These are phyloP conservation scores for Gentiana straminea DNA, from an alignment of 257 asterid genomes.

Conservation along the genomic window DNA sequence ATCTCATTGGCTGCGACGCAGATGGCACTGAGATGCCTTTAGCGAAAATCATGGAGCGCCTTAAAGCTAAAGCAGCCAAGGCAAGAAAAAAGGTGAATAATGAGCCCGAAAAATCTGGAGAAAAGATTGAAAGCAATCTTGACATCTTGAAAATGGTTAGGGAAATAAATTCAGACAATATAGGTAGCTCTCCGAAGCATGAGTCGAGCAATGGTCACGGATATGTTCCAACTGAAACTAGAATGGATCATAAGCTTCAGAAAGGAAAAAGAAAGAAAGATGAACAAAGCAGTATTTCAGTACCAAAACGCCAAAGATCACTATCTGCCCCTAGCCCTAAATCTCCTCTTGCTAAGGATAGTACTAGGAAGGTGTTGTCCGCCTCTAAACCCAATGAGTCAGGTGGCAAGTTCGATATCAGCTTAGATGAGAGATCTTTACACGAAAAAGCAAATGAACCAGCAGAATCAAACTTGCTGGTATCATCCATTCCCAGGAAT, in stretches of 20 bases:
- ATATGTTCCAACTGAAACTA: slow-evolving; percentile 34
- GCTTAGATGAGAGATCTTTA: slow-evolving; percentile 39
- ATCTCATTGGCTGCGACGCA: slow-evolving; percentile 70
- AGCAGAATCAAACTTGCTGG: slow-evolving; percentile 42
- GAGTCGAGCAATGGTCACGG: slow-evolving; percentile 65
- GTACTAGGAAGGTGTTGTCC: slow-evolving; percentile 27
- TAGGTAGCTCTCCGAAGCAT: slow-evolving; percentile 41
- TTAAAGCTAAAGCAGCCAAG: slow-evolving; percentile 80
- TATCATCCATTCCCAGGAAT: slow-evolving; percentile 35
- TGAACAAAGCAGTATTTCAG: slow-evolving; percentile 51
- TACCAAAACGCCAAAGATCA: slow-evolving; percentile 80
- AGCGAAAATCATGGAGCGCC: slow-evolving; percentile 76
- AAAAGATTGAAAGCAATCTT: slow-evolving; percentile 38
- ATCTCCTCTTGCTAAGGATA: slow-evolving; percentile 17
- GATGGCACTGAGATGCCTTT: slow-evolving; percentile 94
- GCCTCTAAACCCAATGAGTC: slow-evolving; percentile 29
- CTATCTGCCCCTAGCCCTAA: slow-evolving; percentile 49
- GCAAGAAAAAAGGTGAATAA: slow-evolving; percentile 62
- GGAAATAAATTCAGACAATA: slow-evolving; percentile 65
- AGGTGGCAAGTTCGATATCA: slow-evolving; percentile 38
- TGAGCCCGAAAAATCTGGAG: slow-evolving; percentile 35
- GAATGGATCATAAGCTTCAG: slow-evolving; percentile 29
- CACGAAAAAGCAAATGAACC: slow-evolving; percentile 37
- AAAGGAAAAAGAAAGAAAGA: slow-evolving; percentile 46
- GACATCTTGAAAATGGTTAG: slow-evolving; percentile 81